Base-by-base conservation (phyloP, 768 basidiomycete genomes). In the Hysterangium stoloniferum region DNA sequence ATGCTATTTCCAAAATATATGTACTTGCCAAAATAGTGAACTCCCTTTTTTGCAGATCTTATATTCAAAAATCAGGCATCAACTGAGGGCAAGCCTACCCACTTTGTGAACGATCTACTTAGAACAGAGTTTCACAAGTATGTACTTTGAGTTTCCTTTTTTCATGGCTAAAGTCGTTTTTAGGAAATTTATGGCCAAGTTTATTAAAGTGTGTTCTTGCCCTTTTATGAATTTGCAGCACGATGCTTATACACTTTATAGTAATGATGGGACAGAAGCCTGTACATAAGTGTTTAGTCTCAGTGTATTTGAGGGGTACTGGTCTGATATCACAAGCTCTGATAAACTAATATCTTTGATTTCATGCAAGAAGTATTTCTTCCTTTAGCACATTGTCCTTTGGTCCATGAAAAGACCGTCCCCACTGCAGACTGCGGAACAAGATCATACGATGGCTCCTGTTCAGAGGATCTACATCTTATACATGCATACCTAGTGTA, bases 41-140 rank as follows among this genome's bases (percentile, higher is more conserved):
- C 52, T 56, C 54, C 34, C 44, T 52, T 20, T 56, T 61, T 58
- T 37, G 28, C 59, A 92, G 92, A 99, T 66, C 72, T 96, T 48
- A 93, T 98, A 61, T 98, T 98, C 80, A 98, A 97, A 72, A 97
- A 98, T 65, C 96, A 99, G 67, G 90, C 96, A 0, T 82, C 82
- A 67, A 78, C 74, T 28, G 82, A 82, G 56, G 73, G 75, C 47
- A 75, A 71, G 62, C 67, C 72, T 2, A 74, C 76, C 58, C 83
- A 86, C 52, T 98, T 98, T 62, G 92, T 98, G 55, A 98, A 99
- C 62, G 96, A 98, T 67, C 72, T 97, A 44, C 67, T 98, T 54
- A 77, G 95, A 63, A 94, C 92, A 45, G 88, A 93, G 62, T 95
- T 94, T 64, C 91, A 94, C 71, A 89, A 83, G 88, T 90, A 53